Percentiles rank a stretch among this genome's conserved stretches.
Evolutionary conservation across 75 land plant species (phyloP).

Genomic region (Cryptomeria japonica): DNA sequence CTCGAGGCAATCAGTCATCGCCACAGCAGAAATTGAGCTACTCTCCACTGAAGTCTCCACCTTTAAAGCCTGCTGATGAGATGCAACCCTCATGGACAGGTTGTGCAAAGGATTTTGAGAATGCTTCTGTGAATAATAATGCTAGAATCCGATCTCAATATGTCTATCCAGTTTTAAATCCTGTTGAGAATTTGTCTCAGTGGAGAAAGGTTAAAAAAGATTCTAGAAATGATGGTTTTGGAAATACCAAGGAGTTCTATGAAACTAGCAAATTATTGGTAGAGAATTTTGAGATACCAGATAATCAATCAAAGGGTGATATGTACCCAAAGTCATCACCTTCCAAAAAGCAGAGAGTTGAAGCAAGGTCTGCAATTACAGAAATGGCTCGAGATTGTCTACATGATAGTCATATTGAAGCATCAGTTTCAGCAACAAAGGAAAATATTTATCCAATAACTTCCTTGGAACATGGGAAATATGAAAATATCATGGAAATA

Average conservation of each 20-base stretch:
- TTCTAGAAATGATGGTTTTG: conserved; percentile 1
- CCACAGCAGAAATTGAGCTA: not conserved
- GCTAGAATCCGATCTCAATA: conserved; percentile 39
- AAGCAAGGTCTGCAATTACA: not conserved
- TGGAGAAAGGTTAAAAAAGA: conserved; percentile 52
- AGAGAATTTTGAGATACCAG: not conserved
- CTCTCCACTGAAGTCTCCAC: not conserved
- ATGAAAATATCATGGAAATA: conserved; percentile 27
- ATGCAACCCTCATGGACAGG: conserved; percentile 3
- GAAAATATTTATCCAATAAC: not conserved
- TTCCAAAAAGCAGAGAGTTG: conserved; percentile 13
- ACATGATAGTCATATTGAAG: not conserved
- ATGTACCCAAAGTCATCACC: conserved; percentile 5
- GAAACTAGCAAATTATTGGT: not conserved
- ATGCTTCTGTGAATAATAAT: not conserved
- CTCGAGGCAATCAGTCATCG: not conserved
- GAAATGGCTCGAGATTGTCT: not conserved
- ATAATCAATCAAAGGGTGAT: not conserved
- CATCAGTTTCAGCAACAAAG: not conserved
- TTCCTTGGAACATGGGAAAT: conserved; percentile 11
- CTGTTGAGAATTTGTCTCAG: conserved; percentile 60
- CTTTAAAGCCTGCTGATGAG: not conserved
- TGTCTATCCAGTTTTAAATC: conserved; percentile 52
- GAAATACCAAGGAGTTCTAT: conserved; percentile 6
- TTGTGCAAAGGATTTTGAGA: not conserved